Conservation (phyloP, 2,329 filamentous ascomycete genomes). For the Huntiella savannae region DNA sequence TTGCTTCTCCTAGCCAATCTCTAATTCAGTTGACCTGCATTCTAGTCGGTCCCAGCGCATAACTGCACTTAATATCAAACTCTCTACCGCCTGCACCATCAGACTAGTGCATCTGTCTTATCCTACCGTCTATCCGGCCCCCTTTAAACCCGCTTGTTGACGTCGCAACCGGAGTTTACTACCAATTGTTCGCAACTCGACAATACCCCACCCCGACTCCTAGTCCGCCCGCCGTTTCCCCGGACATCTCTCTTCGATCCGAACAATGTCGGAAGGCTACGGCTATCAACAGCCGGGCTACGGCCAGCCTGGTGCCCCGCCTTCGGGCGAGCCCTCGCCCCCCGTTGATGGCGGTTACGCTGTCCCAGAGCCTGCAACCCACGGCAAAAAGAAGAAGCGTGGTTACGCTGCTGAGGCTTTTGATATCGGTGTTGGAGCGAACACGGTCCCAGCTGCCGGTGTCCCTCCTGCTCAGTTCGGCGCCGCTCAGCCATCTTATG, state of each 20-base stretch:
- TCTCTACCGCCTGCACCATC: no score
- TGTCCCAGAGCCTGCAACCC: constrained; percentile 8
- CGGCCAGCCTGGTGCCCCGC: constrained; percentile 16
- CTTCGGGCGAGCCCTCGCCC: constrained; percentile 16
- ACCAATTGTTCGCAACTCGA: no score
- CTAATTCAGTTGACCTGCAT: neutral
- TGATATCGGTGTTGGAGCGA: constrained; percentile 75
- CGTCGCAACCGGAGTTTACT: no score
- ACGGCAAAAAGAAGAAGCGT: constrained; percentile 70
- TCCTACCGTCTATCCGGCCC: no score
- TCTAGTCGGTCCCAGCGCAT: neutral
- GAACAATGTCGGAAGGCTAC: constrained; percentile 24
- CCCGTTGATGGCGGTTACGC: constrained; percentile 14
- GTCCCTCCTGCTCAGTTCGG: constrained; percentile 33
- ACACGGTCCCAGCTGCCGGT: constrained; percentile 30
- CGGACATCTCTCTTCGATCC: neutral
- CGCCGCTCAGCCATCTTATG: constrained; percentile 32
- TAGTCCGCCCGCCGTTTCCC: constrained; percentile 12
- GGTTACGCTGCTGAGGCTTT: constrained; percentile 89
- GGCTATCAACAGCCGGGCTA: constrained; percentile 30
- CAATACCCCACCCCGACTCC: neutral
- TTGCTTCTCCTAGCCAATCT: neutral
- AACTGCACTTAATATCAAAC: no score
- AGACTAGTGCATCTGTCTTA: no score
- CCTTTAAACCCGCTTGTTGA: no score